These are phyloP conservation scores for Pleurotus ostreatus DNA, from an alignment of 768 basidiomycete species.

Conservation along the genomic window DNA sequence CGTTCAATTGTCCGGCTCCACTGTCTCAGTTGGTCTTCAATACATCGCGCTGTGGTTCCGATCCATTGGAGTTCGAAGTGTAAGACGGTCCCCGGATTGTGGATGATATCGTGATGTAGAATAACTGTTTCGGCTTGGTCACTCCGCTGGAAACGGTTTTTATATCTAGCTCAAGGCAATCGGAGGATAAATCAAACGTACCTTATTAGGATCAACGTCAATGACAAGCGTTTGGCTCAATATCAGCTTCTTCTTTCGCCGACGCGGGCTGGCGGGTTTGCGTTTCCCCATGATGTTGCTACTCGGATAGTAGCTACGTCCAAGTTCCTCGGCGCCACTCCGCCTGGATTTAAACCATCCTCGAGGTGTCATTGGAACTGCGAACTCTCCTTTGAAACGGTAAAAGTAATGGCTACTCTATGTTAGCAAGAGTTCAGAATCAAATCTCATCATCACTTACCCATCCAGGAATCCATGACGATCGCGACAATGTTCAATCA, in stretches of 20 bases:
- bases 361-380: slow-evolving; percentile 63
- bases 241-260: slow-evolving; percentile 57
- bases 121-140: slow-evolving; percentile 86
- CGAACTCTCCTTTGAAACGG: slow-evolving; percentile 73
- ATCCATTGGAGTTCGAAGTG: slow-evolving; percentile 99
- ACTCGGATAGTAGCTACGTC: slow-evolving; percentile 31
- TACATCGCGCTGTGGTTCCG: slow-evolving; percentile 85
- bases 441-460: slow-evolving; percentile 34
- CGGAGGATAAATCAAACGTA: slow-evolving; percentile 18
- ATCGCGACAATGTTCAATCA: slow-evolving; percentile 81
- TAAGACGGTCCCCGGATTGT: slow-evolving; percentile 92
- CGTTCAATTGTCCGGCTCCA: slow-evolving; percentile 84
- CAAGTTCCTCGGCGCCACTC: slow-evolving; percentile 36
- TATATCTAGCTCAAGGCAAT: background rate
- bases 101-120: slow-evolving; percentile 91
- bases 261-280: slow-evolving; percentile 36
- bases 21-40: slow-evolving; percentile 81
- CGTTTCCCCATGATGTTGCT: slow-evolving; percentile 22
- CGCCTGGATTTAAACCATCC: slow-evolving; percentile 67
- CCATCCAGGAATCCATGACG: slow-evolving; percentile 86
- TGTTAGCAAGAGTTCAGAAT: background rate
- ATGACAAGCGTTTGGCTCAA: slow-evolving; percentile 90
- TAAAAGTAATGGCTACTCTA: slow-evolving; percentile 80
- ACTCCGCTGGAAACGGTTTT: slow-evolving; percentile 53
- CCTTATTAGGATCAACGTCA: slow-evolving; percentile 79